Base-by-base conservation (phyloP, 2,329 filamentous ascomycete genomes). In the Sporothrix curviconia region DNA sequence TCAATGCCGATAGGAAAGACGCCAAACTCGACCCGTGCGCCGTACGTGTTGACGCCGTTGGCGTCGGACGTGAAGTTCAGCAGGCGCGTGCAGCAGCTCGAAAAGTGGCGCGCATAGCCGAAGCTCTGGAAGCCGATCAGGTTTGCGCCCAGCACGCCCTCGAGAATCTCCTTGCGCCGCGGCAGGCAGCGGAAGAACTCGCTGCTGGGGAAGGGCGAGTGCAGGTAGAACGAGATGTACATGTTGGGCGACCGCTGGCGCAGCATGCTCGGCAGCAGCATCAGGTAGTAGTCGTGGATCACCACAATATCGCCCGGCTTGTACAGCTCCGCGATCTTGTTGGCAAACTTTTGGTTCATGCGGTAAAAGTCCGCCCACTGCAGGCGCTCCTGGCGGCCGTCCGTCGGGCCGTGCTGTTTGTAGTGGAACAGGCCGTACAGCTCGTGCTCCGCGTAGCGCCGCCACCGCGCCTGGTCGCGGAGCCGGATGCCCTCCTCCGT, bases 1-100 rank as follows among this genome's bases (percentile, higher is more conserved):
- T 96, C 90, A 64, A 97, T 95, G 36, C 92, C 94, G 61, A 96
- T 96, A 15, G 92, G 92, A 69, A 96, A 95, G 15, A 95, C 90
- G 57, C 92, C 92, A 19, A 96, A 89, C 53, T 92, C 89, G 24
- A 96, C 90, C 64, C 92, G 89, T 9, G 87, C 83, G 7, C 92
- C 92, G 67, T 92, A 95, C 3, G 90, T 89, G 69, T 96, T 90
- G 5, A 96, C 89, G 6, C 92, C 90, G 4, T 86, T 84, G 1
- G 84, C 84, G 59, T 92, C 91, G 0, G 90, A 95, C 46, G 90
- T 87, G 67, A 95, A 95, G n/a, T 89, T 89, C 7, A 96, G 79
- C 50, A 96, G 87, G 25, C 92, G 84, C 1, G 90, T 95, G 72
- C 92, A 96, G 74, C 92, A 96, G 63, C 90, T 96, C 37, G 90